Evolutionary conservation across 164 flowering plant genomes (phyloP).

Genomic region (Berberis thunbergii): DNA sequence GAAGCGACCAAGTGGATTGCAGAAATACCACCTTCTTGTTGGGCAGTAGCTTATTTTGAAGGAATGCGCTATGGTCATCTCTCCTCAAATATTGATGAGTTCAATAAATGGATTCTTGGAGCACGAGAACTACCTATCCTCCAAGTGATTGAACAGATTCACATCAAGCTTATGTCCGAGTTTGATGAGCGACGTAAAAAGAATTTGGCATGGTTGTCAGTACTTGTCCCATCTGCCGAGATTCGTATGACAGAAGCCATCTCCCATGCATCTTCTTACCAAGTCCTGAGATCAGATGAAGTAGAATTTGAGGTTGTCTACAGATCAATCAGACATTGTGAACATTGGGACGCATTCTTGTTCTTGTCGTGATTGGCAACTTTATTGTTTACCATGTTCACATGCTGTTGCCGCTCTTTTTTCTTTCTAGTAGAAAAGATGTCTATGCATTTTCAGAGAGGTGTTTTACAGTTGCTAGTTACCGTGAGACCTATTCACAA

Average conservation of each 20-base stretch:
- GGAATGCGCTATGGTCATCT: conserved; percentile 2
- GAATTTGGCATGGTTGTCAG: conserved; percentile 40
- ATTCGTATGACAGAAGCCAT: conserved; percentile 46
- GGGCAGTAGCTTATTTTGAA: conserved; percentile 4
- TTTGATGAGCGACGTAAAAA: conserved; percentile 47
- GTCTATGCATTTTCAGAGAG: conserved; percentile 49
- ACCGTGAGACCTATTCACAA: conserved; percentile 42
- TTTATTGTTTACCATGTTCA: conserved; percentile 70
- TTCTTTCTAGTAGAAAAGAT: conserved; percentile 50
- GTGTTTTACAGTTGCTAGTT: conserved; percentile 46
- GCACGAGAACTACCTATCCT: conserved; percentile 66
- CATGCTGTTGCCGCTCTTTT: conserved; percentile 86
- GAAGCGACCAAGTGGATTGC: conserved; percentile 1
- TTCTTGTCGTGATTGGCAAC: conserved; percentile 82
- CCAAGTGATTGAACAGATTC: conserved; percentile 68
- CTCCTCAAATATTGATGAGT: background rate
- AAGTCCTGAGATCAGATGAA: conserved; percentile 72
- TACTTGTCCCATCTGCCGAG: conserved; percentile 73
- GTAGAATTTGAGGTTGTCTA: conserved; percentile 79
- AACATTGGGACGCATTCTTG: conserved; percentile 53
- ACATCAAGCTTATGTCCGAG: conserved; percentile 38
- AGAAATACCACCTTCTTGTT: background rate
- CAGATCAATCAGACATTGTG: conserved; percentile 63
- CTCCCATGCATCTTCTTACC: conserved; percentile 35
- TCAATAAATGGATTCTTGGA: conserved; percentile 48